A percentile compares a stretch with the other conserved stretches of the same genome.
Evolutionary conservation across 768 basidiomycete genomes (phyloP).

Genomic region (Hygrophorus russula): DNA sequence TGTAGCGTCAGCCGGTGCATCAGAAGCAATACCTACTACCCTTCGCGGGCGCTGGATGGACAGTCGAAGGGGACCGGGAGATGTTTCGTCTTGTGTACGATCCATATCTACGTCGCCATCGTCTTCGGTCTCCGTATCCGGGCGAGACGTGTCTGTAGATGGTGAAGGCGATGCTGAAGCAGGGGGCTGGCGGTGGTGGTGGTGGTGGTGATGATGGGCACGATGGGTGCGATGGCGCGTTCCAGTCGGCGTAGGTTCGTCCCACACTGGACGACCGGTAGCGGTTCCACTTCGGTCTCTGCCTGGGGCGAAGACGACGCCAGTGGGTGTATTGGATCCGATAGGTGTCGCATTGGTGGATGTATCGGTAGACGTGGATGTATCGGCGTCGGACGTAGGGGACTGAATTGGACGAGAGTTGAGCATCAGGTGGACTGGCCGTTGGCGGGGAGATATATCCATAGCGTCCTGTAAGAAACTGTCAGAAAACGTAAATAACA

Average conservation of each 20-base stretch:
- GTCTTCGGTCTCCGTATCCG: conserved; percentile 73
- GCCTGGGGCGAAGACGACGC: conserved; percentile 44
- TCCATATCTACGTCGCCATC: conserved; percentile 49
- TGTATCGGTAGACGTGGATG: conserved; percentile 51
- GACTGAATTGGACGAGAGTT: conserved; percentile 10
- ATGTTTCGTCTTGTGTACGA: conserved; percentile 12
- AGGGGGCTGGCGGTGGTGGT: conserved; percentile 14
- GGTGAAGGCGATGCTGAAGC: conserved; percentile 25
- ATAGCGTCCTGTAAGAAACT: conserved; percentile 11
- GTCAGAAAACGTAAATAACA: not conserved
- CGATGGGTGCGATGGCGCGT: conserved; percentile 20
- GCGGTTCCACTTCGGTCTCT: conserved; percentile 71
- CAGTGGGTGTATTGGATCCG: conserved; percentile 48
- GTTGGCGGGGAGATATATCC: conserved; percentile 15
- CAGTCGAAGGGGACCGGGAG: conserved; percentile 12
- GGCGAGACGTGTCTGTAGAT: conserved; percentile 34
- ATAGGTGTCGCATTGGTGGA: conserved; percentile 50
- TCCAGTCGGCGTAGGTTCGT: conserved; percentile 18
- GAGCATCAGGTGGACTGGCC: conserved; percentile 11
- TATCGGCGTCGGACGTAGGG: conserved; percentile 44
- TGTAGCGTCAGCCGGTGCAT: conserved; percentile 19
- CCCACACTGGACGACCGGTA: conserved; percentile 56
- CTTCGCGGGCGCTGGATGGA: conserved; percentile 15
- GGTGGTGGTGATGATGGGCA: conserved; percentile 11
- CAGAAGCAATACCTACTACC: conserved; percentile 31